phyloP scores from a whole-genome alignment of 805 yeast species.

The Phaffomyces thermotolerans region DNA sequence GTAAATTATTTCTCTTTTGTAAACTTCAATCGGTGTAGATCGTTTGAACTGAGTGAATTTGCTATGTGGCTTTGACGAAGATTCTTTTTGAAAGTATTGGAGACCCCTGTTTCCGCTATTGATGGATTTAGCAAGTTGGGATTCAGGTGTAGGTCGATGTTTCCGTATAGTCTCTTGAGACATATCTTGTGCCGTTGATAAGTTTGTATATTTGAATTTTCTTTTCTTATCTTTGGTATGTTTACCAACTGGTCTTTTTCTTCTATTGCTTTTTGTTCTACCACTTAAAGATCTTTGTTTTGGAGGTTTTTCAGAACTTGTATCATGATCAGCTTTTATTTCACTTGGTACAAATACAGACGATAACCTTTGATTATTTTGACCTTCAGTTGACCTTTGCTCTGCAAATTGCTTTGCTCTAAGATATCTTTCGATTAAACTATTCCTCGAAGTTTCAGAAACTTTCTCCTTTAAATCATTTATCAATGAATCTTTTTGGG shows the following conservation, averaged over 20 bases:
- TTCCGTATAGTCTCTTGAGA: background rate
- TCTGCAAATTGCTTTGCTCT: conserved; percentile 11
- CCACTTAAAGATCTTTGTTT: background rate
- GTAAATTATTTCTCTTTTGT: conserved; percentile 1
- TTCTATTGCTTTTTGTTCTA: conserved; percentile 3
- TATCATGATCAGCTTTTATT: background rate
- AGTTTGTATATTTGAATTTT: background rate
- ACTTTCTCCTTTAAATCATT: background rate
- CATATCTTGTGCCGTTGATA: background rate
- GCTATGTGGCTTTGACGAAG: background rate
- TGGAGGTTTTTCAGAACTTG: background rate
- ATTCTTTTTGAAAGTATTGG: background rate
- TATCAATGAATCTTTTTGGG: no score
- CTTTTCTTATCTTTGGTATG: conserved; percentile 1
- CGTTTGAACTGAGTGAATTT: no score
- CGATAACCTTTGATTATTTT: conserved; percentile 1
- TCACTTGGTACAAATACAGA: conserved; percentile 8
- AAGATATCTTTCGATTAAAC: background rate
- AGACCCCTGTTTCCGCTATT: conserved; percentile 2
- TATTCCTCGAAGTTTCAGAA: background rate
- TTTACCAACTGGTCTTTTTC: background rate
- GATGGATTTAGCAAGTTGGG: conserved; percentile 1
- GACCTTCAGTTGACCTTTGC: conserved; percentile 6
- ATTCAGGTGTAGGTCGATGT: background rate
- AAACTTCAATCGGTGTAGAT: background rate